Percentiles rank a stretch among this genome's conserved stretches.
Conservation (phyloP, 768 basidiomycete species). For the Peribolospora baueri region DNA sequence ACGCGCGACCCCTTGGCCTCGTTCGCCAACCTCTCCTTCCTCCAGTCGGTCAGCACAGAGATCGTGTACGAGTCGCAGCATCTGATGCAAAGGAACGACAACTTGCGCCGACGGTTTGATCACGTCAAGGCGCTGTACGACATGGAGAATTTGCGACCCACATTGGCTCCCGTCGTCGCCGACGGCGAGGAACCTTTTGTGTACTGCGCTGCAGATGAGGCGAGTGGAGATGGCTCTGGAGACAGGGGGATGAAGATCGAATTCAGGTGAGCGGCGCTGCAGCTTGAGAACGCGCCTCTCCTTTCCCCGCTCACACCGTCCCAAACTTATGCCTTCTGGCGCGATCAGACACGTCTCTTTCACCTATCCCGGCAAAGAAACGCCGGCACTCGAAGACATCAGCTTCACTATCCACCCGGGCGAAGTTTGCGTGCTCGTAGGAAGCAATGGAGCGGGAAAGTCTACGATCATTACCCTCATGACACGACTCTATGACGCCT, state of each 20-base stretch:
- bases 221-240: no score
- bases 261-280: background rate
- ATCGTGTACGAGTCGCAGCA: no score
- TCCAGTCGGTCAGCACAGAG: no score
- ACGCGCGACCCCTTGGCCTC: no score
- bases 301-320: background rate
- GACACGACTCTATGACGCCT: constrained; percentile 2
- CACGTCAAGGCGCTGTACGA: no score
- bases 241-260: constrained; percentile 4
- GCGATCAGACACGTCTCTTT: background rate
- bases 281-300: background rate
- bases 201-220: no score
- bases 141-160: no score
- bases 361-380: constrained; percentile 1
- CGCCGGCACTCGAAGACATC: background rate
- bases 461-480: constrained; percentile 3
- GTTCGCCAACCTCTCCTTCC: no score
- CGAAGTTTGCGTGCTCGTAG: background rate
- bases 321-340: background rate
- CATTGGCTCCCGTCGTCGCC: no score
- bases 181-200: no score
- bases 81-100: no score
- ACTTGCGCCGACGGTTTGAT: no score
- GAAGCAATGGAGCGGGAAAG: constrained; percentile 5
- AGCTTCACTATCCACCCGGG: constrained; percentile 2